Conservation (phyloP, 2,329 filamentous ascomycete genomes). For the Clarireedia hainanense region DNA sequence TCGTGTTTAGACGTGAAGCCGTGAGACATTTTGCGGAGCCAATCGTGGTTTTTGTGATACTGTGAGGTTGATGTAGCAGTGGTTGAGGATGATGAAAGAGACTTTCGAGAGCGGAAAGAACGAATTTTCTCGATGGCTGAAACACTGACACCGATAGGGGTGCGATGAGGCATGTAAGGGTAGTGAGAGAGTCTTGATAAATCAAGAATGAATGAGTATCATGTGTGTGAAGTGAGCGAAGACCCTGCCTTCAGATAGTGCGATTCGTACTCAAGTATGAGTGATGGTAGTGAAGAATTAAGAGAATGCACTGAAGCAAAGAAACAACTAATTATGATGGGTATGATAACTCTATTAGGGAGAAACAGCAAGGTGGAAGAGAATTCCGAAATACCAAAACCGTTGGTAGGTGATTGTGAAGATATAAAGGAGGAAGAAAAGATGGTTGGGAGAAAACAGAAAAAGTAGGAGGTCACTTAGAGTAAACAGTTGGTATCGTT, state of each 20-base stretch:
- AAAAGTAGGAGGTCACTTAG: background rate
- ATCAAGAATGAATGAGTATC: background rate
- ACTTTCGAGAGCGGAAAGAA: conserved; percentile 21
- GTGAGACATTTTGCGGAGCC: conserved; percentile 1
- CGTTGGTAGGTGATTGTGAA: background rate
- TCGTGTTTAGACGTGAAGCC: background rate
- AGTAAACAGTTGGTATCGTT: background rate
- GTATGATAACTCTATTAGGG: background rate
- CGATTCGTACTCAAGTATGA: background rate
- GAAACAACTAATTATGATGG: background rate
- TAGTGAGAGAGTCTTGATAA: background rate
- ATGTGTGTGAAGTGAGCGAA: background rate
- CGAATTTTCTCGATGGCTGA: conserved; percentile 26
- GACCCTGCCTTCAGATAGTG: background rate
- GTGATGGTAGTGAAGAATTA: background rate
- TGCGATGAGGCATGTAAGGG: conserved; percentile 6
- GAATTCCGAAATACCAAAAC: background rate
- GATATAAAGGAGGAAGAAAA: background rate
- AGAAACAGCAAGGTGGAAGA: background rate
- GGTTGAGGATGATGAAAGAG: background rate
- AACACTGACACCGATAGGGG: conserved; percentile 11
- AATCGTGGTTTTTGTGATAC: background rate
- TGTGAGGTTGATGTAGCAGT: background rate
- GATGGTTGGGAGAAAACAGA: background rate
- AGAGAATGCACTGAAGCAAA: background rate